A percentile compares a stretch with the other conserved stretches of the same genome.
Evolutionary conservation across 306 rosid genomes (phyloP).

Genomic region (Carpinus fangiana): DNA sequence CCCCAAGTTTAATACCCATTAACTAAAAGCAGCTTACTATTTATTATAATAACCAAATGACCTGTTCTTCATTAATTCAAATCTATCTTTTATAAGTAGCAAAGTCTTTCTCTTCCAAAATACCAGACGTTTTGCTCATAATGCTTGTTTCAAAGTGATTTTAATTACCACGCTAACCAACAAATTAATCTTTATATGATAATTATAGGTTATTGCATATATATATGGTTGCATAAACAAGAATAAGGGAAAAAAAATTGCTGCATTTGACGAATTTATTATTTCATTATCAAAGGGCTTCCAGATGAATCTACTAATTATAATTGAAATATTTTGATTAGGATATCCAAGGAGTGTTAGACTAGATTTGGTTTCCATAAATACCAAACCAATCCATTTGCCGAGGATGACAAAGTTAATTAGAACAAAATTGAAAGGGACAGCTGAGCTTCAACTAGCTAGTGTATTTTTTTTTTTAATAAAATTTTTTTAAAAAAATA

Average conservation of each 20-base stretch:
- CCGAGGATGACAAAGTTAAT: background rate
- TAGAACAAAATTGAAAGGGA: slow-evolving; percentile 11
- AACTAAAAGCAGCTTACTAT: slow-evolving; percentile 37
- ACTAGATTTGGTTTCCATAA: slow-evolving; percentile 15
- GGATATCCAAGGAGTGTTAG: background rate
- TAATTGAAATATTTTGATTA: background rate
- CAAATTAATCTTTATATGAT: background rate
- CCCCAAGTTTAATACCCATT: slow-evolving; percentile 24
- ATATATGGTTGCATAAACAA: background rate
- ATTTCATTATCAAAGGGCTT: background rate
- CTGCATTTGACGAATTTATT: background rate
- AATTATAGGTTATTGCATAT: no score
- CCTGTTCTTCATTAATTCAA: slow-evolving; percentile 32
- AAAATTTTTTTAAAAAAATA: no score
- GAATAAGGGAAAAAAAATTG: background rate
- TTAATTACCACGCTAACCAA: background rate
- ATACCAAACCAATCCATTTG: background rate
- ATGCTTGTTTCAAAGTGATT: background rate
- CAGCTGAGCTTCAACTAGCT: background rate
- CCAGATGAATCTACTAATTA: background rate
- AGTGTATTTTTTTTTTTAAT: no score
- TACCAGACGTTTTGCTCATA: background rate
- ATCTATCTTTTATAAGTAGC: background rate
- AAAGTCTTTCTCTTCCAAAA: background rate
- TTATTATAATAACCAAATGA: slow-evolving; percentile 28